Base-by-base conservation (phyloP, 2,329 filamentous ascomycete genomes). In the Diaporthe sp. region DNA sequence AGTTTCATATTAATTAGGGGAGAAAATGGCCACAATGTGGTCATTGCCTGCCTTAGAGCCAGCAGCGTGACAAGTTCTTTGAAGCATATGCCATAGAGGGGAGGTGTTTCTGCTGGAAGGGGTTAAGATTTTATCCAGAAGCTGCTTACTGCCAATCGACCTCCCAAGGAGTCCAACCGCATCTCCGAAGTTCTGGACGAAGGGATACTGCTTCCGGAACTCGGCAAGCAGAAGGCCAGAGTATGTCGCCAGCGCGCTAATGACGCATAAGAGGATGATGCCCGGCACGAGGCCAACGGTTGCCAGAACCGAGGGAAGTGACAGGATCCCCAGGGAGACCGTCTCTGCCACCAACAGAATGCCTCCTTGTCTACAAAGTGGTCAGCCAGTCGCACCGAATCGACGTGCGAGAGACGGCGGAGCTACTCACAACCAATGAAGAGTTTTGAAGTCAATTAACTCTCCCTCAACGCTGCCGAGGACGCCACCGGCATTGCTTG, bases 151-250 rank as follows among this genome's bases (percentile, higher is more conserved):
- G 22, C 66, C 66, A 35, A 70, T 55, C 1, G 66, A 58, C 13
- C 12, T 44, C 17, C 66, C 66, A 13, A 91, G 81, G 22, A 91
- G 81, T 50, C 86, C 82, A 15, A 88, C 89, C 6, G 88, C 89
- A 77, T 92, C 89, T 3, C 88, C 88, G 79, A 91, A 89, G 70
- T 85, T 88, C 68, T 86, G 85, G 61, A 91, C 84, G 30, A 70
- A 70, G 50, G 66, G 66, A 15, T 70, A 70, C 39, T 58, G 50
- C 39, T 70, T 70, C n/a, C 66, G 25, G n/a, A 70, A 70, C 35
- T 70, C 66, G 19, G 66, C 66, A 22, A 70, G 66, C 35, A 70
- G 50, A 9, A 70, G 66, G 3, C 66, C 66, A 5, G 66, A 70
- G 15, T 56, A 70, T 1, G 66, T 70, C 17, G 66, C 66, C 66